Conservation (phyloP, 305 asterid species). For the Solanum hybrid region DNA sequence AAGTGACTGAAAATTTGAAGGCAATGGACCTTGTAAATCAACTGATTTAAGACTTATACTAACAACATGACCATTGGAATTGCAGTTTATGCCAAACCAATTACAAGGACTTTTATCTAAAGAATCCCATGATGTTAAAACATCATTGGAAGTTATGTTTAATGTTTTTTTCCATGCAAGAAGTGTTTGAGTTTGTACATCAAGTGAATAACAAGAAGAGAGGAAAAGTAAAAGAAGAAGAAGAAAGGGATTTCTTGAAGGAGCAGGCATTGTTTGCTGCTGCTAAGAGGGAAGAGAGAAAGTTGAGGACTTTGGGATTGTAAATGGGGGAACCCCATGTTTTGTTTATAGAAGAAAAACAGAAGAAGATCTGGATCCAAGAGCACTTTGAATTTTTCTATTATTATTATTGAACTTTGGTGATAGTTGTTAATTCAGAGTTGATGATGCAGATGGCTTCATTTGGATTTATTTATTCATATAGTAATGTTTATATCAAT, state of each 20-base stretch:
- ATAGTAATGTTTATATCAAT: conserved; percentile 3
- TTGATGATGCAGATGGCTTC: conserved; percentile 35
- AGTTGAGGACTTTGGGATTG: conserved; percentile 50
- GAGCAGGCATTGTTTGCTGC: conserved; percentile 50
- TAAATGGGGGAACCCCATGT: conserved; percentile 56
- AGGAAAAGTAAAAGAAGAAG: conserved; percentile 19
- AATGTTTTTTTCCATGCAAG: conserved; percentile 61
- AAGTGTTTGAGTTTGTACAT: conserved; percentile 58
- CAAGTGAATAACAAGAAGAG: conserved; percentile 38
- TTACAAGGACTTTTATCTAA: conserved; percentile 47
- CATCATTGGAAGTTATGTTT: conserved; percentile 21
- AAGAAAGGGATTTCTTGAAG: conserved; percentile 20
- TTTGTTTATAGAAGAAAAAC: conserved; percentile 64
- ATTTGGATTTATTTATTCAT: conserved; percentile 18
- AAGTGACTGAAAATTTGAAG: conserved; percentile 58
- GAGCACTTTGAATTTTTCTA: conserved; percentile 42
- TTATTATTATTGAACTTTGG: conserved; percentile 28
- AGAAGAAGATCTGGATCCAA: conserved; percentile 74
- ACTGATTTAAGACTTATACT: conserved; percentile 42
- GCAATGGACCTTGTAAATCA: conserved; percentile 75
- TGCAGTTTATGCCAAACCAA: conserved; percentile 78
- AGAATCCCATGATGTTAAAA: conserved; percentile 52
- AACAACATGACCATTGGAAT: conserved; percentile 44
- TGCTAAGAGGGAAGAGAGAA: conserved; percentile 20
- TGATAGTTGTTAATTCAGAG: conserved; percentile 16